Evolutionary conservation across 108 stramenopile genomes (phyloP), one percentile per base, ranked within the genome.

Genomic region (Pseudonitzschia multiseries): DNA sequence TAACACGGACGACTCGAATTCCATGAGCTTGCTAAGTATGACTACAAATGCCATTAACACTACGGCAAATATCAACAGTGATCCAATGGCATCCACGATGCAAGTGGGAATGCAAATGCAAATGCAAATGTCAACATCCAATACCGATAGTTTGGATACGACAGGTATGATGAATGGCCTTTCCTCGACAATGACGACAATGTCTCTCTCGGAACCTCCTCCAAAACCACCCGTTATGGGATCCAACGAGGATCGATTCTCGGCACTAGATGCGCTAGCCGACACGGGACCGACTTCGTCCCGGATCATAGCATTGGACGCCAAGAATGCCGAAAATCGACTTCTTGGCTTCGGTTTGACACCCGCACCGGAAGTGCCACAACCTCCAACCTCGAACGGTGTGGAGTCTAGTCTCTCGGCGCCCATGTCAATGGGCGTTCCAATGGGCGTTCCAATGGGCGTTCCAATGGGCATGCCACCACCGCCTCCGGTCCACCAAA

Each of bases 211-310:
- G 26, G 31, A 21, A 21, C 52, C 53, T 8, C 18, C 42, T n/a
- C 54, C 28, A 41, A 50, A 27, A 26, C 57, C 60, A 6, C 18
- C 32, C 24, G n/a, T 70, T 36, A 40, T 71, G 21, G 62, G 36
- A n/a, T 46, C 72, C 26, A 73, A 56, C 22, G 57, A 53, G 43
- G 80, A 81, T 71, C 65, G 71, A 41, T 81, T 81, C 68, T 70
- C 81, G 9, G 84, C 75, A 26, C 60, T 85, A 64, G 81, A 85
- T 68, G 84, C 74, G 2, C 33, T 83, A 27, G 78, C 70, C 8
- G 44, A 67, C 0, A 27, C 57, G 8, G 33, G 27, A 28, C n/a
- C 43, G 20, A 27, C 32, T 13, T 27, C 56, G 15, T n/a, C 24
- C 27, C 63, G 50, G 40, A 41, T 8, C 17, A 70, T 50, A 18